Evolutionary conservation across 2,329 filamentous ascomycete genomes (phyloP).

Genomic region (Daldinia sp.): DNA sequence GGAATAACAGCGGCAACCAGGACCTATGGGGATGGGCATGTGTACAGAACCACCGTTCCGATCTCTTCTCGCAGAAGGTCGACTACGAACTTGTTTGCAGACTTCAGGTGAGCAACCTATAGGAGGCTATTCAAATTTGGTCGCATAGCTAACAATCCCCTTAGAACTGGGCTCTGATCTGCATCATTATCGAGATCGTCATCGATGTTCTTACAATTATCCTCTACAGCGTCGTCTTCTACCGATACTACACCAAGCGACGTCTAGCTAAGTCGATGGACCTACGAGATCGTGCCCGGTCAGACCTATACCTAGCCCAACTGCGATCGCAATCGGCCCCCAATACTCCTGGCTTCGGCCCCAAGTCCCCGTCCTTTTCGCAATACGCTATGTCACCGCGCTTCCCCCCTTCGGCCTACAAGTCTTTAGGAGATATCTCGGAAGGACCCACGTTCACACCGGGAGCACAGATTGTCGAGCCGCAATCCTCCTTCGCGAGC

Average conservation of each 20-base stretch:
- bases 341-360: conserved; percentile 89
- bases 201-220: conserved; percentile 90
- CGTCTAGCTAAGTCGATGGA: conserved; percentile 97
- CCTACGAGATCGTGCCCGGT: conserved; percentile 89
- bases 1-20: conserved; percentile 75
- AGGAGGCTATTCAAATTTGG: background rate
- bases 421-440: conserved; percentile 57
- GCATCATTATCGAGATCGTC: conserved; percentile 95
- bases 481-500: conserved; percentile 68
- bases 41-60: conserved; percentile 80
- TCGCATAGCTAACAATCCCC: conserved; percentile 39
- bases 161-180: conserved; percentile 94
- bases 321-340: conserved; percentile 86
- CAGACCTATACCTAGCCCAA: conserved; percentile 91
- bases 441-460: conserved; percentile 60
- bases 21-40: conserved; percentile 99
- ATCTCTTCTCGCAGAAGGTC: conserved; percentile 81
- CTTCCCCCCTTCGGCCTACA: conserved; percentile 66
- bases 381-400: conserved; percentile 67
- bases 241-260: conserved; percentile 96
- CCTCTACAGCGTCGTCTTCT: conserved; percentile 95
- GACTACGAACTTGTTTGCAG: conserved; percentile 92
- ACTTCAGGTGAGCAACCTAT: conserved; percentile 69
- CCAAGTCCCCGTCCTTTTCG: conserved; percentile 68
- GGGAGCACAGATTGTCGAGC: conserved; percentile 62